phyloP scores from a whole-genome alignment of 208 protist genomes.

The Crithidia thermophila region DNA sequence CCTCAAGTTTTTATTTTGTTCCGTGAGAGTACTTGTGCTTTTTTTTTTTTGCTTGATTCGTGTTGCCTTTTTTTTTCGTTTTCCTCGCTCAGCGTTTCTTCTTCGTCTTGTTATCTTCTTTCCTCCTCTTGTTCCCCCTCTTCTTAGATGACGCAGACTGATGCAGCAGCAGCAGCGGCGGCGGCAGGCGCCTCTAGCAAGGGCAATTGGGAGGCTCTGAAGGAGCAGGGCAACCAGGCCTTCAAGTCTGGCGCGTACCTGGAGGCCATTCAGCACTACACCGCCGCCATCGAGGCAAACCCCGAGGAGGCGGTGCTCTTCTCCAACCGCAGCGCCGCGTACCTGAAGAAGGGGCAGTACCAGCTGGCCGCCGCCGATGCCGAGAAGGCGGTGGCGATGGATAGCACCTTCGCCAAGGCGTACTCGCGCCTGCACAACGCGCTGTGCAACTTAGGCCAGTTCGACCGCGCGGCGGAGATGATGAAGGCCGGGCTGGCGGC shows the following conservation, averaged over 20 bases:
- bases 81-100: neutral
- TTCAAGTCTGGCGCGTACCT: conserved; percentile 81
- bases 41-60: neutral
- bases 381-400: conserved; percentile 69
- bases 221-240: conserved; percentile 90
- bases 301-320: conserved; percentile 80
- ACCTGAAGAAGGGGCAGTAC: conserved; percentile 68
- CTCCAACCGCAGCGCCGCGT: conserved; percentile 93
- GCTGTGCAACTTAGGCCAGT: conserved; percentile 73
- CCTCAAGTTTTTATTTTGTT: neutral
- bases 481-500: conserved; percentile 27
- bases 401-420: conserved; percentile 82
- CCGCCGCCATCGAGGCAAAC: conserved; percentile 76
- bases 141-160: conserved; percentile 20
- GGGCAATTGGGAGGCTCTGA: conserved; percentile 60
- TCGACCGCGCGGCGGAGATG: conserved; percentile 54
- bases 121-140: conserved; percentile 4
- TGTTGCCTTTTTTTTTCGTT: neutral
- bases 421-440: conserved; percentile 88
- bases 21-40: neutral
- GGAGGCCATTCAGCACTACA: conserved; percentile 86
- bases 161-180: conserved; percentile 13
- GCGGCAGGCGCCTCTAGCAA: conserved; percentile 2
- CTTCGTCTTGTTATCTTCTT: conserved; percentile 5
- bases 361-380: conserved; percentile 64